Base-by-base conservation (phyloP, 768 basidiomycete genomes). In the Leucogyrophana mollusca region DNA sequence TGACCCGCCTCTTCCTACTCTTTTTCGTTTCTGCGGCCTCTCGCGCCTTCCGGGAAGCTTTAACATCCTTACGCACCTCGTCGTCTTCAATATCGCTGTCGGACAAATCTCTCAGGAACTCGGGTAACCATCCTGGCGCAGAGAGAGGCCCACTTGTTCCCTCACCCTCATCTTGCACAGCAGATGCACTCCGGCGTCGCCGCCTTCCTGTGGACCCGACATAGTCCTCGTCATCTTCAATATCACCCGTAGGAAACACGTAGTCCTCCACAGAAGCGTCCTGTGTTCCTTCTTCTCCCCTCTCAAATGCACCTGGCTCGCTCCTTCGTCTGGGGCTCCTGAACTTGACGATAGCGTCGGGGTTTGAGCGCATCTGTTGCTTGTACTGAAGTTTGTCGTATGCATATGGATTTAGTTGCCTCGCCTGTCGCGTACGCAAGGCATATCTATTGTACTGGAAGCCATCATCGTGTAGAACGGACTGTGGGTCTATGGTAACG, bases 291-390 rank as follows among this genome's bases (percentile, higher is more conserved):
- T 64, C 69, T 16, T 68, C 66, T 24, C 54, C 57, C 36, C 66
- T 62, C 10, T 54, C 58, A 3, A 52, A 51, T 34, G 57, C 59
- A 4, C 54, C 46, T 52, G 65, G 64, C 30, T 56, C 13, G 47
- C 44, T 16, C 39, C n/a, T 56, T 23, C 51, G 59, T n/a, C 27
- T 57, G 17, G 71, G 69, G 56, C 71, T 73, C 38, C 57, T 63
- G 20, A 73, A 46, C 45, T 77, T 80, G 36, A 90, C 72, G 34
- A 89, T 79, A 1, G 87, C 87, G 17, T 89, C 88, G 3, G 85
- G 87, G 50, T 73, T 76, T 1, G 58, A 53, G 23, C 69, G 70
- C 51, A 89, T 62, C 41, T 74, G 71, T 11, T 62, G 60, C 45
- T 78, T 73, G 58, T 89, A 89, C 30, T 63, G 33, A 9, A 67